phyloP scores from a whole-genome alignment of 768 basidiomycete species.

The Solioccasus polychromus region DNA sequence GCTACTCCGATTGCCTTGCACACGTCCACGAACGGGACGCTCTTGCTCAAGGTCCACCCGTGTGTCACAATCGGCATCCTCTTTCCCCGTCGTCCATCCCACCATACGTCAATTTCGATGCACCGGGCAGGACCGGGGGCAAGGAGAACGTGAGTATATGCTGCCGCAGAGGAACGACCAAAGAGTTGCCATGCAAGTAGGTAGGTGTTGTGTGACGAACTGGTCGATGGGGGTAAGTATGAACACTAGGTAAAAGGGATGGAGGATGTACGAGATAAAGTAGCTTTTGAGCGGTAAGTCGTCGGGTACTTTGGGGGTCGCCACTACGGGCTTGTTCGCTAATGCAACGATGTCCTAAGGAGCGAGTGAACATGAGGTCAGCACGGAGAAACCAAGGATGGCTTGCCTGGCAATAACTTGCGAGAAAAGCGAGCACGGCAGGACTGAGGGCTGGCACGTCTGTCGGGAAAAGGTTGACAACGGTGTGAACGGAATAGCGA shows the following conservation, averaged over 20 bases:
- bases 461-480: background rate
- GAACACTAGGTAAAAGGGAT: background rate
- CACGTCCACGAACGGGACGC: constrained; percentile 50
- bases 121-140: constrained; percentile 44
- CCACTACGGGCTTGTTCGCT: constrained; percentile 37
- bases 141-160: constrained; percentile 53
- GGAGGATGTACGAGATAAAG: constrained; percentile 46
- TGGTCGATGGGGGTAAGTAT: background rate
- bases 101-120: constrained; percentile 71
- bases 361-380: no score
- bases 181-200: constrained; percentile 55
- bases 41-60: constrained; percentile 55
- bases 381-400: background rate
- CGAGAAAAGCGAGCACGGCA: constrained; percentile 37
- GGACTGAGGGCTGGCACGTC: constrained; percentile 34
- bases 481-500: background rate
- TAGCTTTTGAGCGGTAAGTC: constrained; percentile 51
- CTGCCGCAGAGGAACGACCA: constrained; percentile 50
- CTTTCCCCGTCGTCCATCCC: constrained; percentile 36
- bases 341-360: constrained; percentile 32
- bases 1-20: constrained; percentile 36
- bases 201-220: constrained; percentile 69
- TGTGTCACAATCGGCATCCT: constrained; percentile 55
- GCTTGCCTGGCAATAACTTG: constrained; percentile 31
- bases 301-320: constrained; percentile 34